Evolutionary conservation across 805 yeast genomes (phyloP), one percentile per base, ranked within the genome.

Genomic region (Candida sonorensis): DNA sequence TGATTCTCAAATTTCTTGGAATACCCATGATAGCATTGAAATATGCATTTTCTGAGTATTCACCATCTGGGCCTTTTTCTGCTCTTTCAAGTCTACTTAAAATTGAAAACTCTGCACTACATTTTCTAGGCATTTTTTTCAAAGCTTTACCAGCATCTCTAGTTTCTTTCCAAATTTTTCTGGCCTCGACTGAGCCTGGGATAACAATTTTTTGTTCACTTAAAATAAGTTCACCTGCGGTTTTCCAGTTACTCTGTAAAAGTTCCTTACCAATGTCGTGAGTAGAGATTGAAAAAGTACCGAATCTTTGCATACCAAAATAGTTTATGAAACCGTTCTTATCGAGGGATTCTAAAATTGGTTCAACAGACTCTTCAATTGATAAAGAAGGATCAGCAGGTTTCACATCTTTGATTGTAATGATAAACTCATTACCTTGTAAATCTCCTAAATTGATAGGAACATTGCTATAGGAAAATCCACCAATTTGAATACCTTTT

Each of bases 231-330:
- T 84, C 82, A 5, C 69, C 90, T 1, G 94, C 96, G 10, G 64
- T 68, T 45, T 81, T 71, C 87, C 94, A 92, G 35, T 87, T 77
- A 22, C 73, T 75, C 30, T 74, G 66, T 30, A 92, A 61, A 17
- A 90, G 65, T 40, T 69, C 69, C 40, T 73, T 74, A 30, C 99
- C 99, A 33, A 88, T 67, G 19, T 69, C 72, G 57, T 92, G 97
- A 0, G 98, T 88, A 3, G 97, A 85, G 18, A 87, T 69, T 10
- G 96, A 83, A 51, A 86, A 90, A 0, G 98, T 88, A 18, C 99
- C 99, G 55, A 92, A 92, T 51, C 99, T 67, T 64, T 92, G 99
- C 88, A 92, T 81, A n/a, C 99, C 99, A 55, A 72, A 92, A 53
- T 92, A 92, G 57, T 92, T 92, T 42, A 92, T 81, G 50, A 85